These are phyloP conservation scores for Candida mesenterica DNA, from an alignment of 1,139 yeast species.

Conservation along the genomic window DNA sequence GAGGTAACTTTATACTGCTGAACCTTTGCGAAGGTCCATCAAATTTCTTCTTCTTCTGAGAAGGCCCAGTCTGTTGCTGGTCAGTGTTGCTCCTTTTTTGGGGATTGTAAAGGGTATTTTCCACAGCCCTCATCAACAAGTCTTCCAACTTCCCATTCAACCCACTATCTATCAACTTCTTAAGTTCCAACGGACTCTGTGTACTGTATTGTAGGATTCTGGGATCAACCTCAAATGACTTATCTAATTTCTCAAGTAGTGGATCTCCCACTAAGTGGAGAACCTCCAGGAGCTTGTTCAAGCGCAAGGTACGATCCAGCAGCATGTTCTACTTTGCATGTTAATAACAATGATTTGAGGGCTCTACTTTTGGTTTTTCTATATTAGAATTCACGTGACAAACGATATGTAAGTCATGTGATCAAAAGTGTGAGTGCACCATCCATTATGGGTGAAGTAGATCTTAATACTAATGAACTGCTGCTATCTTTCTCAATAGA, in stretches of 20 bases:
- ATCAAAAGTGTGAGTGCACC: no score
- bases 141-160: slow-evolving; percentile 8
- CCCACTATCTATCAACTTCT: slow-evolving; percentile 8
- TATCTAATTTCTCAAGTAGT: slow-evolving; percentile 6
- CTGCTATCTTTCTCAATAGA: no score
- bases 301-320: no score
- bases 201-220: slow-evolving; percentile 2
- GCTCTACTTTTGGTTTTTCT: no score
- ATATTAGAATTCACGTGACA: no score
- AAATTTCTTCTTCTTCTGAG: slow-evolving; percentile 1
- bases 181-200: slow-evolving; percentile 7
- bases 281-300: slow-evolving; percentile 8
- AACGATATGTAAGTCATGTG: no score
- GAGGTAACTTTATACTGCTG: slow-evolving; percentile 6
- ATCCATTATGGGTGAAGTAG: no score
- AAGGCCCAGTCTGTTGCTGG: slow-evolving; percentile 3
- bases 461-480: no score
- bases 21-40: slow-evolving; percentile 6
- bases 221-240: slow-evolving; percentile 4
- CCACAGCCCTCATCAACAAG: slow-evolving; percentile 6
- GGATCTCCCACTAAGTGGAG: slow-evolving; percentile 9
- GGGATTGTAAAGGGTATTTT: slow-evolving; percentile 3
- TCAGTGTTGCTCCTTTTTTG: slow-evolving; percentile 6
- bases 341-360: no score
- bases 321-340: no score